A percentile compares a stretch with the other conserved stretches of the same genome.
These are phyloP conservation scores for Deinandra increscens DNA, from an alignment of 129 eudicot species.

Conservation along the genomic window DNA sequence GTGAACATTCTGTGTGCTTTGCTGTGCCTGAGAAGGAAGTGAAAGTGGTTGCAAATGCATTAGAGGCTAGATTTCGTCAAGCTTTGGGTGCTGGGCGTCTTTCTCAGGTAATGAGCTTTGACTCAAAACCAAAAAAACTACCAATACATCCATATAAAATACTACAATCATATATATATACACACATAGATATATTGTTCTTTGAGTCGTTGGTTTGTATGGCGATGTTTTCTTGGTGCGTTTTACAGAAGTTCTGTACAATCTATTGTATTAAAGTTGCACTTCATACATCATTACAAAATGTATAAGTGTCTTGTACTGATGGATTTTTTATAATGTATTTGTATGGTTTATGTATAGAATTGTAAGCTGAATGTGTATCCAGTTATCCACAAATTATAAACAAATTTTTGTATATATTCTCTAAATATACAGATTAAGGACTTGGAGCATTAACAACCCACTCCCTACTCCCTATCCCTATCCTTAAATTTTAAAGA, in stretches of 20 bases:
- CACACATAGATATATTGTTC: not conserved
- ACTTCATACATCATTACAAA: not conserved
- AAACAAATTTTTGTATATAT: not conserved
- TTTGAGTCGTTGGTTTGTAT: not conserved
- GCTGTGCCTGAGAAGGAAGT: constrained; percentile 99
- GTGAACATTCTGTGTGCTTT: constrained; percentile 99
- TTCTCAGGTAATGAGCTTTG: constrained; percentile 68
- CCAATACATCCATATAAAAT: not conserved
- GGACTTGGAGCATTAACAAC: too few relatives aligned
- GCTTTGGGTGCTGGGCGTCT: constrained; percentile 93
- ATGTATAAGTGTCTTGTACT: not conserved
- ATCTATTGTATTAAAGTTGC: not conserved
- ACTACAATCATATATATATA: too few relatives aligned
- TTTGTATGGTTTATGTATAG: not conserved
- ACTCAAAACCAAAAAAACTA: not conserved
- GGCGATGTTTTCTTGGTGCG: not conserved
- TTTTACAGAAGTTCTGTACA: constrained; percentile 21
- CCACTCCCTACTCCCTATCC: too few relatives aligned
- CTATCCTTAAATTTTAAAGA: too few relatives aligned
- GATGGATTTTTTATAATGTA: not conserved
- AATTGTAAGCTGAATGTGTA: not conserved
- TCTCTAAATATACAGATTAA: not conserved
- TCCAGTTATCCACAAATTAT: not conserved
- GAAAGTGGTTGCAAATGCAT: constrained; percentile 79
- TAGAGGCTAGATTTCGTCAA: constrained; percentile 85